Evolutionary conservation across 1,284 basidiomycete species (phyloP).

Genomic region (Agroathelia rolfsii): DNA sequence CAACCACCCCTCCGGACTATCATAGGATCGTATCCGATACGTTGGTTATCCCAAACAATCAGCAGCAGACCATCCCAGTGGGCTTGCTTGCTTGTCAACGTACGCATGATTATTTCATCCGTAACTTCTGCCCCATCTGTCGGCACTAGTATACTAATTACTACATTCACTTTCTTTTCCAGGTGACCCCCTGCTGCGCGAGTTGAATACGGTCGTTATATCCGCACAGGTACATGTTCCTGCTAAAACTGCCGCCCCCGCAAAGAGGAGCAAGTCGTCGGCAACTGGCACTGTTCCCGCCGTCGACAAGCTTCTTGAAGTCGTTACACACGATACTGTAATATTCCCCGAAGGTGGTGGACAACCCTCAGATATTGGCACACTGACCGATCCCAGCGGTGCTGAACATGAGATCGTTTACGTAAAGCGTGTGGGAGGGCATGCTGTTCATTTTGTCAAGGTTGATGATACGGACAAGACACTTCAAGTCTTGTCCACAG

Average conservation of each 20-base stretch:
- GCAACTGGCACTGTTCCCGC: conserved; percentile 43
- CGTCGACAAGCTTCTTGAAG: conserved; percentile 40
- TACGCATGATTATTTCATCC: conserved; percentile 24
- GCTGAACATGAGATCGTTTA: conserved; percentile 56
- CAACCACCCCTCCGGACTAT: conserved; percentile 44
- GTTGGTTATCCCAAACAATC: conserved; percentile 41
- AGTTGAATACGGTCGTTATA: conserved; percentile 45
- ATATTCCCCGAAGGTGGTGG: conserved; percentile 87
- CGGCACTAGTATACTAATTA: conserved; percentile 9
- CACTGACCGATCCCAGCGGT: conserved; percentile 36
- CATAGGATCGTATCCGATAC: conserved; percentile 53
- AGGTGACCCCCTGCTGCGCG: conserved; percentile 59
- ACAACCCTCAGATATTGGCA: conserved; percentile 74
- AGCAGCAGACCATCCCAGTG: conserved; percentile 46
- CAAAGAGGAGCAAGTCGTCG: conserved; percentile 36
- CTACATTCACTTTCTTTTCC: conserved; percentile 9
- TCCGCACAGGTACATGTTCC: conserved; percentile 34
- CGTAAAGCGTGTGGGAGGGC: conserved; percentile 61
- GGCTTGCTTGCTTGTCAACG: conserved; percentile 68
- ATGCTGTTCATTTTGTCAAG: conserved; percentile 71
- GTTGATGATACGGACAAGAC: conserved; percentile 35
- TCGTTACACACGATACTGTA: conserved; percentile 75
- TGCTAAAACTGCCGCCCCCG: conserved; percentile 25
- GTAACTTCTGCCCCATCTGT: conserved; percentile 9
- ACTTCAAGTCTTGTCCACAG: conserved; percentile 35